A percentile compares a stretch with the other conserved stretches of the same genome.
Evolutionary conservation across 2,329 filamentous ascomycete genomes (phyloP).

Genomic region (Penicillium crustosum): DNA sequence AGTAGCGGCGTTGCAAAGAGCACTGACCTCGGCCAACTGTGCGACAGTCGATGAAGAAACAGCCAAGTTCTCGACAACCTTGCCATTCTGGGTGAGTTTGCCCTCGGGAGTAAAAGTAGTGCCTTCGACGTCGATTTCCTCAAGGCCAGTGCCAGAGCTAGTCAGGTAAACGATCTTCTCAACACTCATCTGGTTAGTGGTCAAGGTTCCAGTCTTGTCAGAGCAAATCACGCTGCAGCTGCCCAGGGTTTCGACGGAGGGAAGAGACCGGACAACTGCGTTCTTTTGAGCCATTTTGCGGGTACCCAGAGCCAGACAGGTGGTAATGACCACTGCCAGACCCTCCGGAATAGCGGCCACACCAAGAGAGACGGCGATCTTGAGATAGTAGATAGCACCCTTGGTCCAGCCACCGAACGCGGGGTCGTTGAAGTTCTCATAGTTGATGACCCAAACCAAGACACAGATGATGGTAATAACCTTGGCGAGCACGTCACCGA

Average conservation of each 20-base stretch:
- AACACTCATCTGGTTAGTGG: constrained; percentile 99
- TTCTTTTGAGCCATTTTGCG: constrained; percentile 99
- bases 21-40: constrained; percentile 69
- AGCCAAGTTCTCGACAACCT: constrained; percentile 66
- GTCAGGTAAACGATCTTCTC: constrained; percentile 85
- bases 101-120: constrained; percentile 89
- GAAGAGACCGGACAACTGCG: constrained; percentile 90
- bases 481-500: constrained; percentile 93
- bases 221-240: constrained; percentile 99
- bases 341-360: constrained; percentile 98
- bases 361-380: constrained; percentile 97
- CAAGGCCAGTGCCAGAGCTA: constrained; percentile 69
- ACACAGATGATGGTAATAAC: constrained; percentile 97
- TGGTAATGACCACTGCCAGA: constrained; percentile 97
- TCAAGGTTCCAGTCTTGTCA: constrained; percentile 97
- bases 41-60: constrained; percentile 72
- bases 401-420: constrained; percentile 92
- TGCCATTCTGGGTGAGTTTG: constrained; percentile 67
- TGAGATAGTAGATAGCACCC: constrained; percentile 98
- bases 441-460: constrained; percentile 97
- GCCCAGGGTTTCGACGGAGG: constrained; percentile 94
- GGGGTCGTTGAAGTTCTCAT: constrained; percentile 93
- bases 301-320: constrained; percentile 90
- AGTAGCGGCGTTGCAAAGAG: constrained; percentile 84
- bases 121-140: constrained; percentile 86